Evolutionary conservation across 768 basidiomycete genomes (phyloP).

Genomic region (Suillus fuscotomentosus): DNA sequence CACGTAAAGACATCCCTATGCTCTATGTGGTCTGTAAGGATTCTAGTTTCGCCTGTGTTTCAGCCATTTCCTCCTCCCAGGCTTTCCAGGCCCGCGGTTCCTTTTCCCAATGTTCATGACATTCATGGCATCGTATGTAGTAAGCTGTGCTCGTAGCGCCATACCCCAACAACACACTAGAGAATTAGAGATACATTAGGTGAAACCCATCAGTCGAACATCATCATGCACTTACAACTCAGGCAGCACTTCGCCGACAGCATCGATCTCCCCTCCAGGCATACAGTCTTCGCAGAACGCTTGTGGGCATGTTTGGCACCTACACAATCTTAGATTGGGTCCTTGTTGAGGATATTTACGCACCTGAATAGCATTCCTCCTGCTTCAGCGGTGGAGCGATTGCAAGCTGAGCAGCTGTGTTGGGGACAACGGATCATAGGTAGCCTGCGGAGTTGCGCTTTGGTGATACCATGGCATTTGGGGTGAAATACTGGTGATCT

Average conservation of each 20-base stretch:
- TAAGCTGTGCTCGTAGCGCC: slow-evolving; percentile 37
- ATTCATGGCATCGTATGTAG: slow-evolving; percentile 52
- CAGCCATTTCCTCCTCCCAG: slow-evolving; percentile 44
- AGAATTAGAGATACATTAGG: slow-evolving; percentile 7
- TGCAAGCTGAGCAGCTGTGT: slow-evolving; percentile 47
- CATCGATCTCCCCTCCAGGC: slow-evolving; percentile 45
- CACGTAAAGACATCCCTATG: not conserved
- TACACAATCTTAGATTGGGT: slow-evolving; percentile 19
- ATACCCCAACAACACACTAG: slow-evolving; percentile 42
- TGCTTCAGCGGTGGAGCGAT: slow-evolving; percentile 40
- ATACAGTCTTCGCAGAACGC: slow-evolving; percentile 66
- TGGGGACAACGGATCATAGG: slow-evolving; percentile 42
- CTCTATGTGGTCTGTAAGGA: not conserved
- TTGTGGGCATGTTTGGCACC: slow-evolving; percentile 57
- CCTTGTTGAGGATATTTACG: not conserved
- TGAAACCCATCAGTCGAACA: not conserved
- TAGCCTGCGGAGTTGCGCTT: slow-evolving; percentile 26
- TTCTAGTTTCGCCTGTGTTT: slow-evolving; percentile 35
- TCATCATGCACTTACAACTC: slow-evolving; percentile 50
- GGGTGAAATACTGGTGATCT: slow-evolving; percentile 49
- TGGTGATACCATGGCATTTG: slow-evolving; percentile 42
- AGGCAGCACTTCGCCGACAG: slow-evolving; percentile 54
- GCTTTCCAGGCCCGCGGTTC: slow-evolving; percentile 37
- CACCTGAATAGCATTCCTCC: slow-evolving; percentile 64
- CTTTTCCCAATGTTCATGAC: slow-evolving; percentile 35